Conservation (phyloP, 768 basidiomycete genomes). For the Royoungia palumana region DNA sequence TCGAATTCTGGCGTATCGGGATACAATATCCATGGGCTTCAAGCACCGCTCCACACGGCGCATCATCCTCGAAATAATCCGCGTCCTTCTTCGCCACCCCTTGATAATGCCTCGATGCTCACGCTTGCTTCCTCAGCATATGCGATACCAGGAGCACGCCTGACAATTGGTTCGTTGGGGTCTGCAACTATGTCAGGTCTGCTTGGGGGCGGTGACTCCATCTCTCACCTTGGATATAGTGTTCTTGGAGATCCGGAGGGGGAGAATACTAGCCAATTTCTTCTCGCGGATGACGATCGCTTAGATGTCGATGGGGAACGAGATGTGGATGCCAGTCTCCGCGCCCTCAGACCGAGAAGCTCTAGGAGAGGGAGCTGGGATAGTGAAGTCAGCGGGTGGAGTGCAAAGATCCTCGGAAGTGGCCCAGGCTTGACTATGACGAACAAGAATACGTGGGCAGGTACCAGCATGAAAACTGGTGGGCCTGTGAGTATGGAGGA, state of each 20-base stretch:
- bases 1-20: conserved; percentile 33
- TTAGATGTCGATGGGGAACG: conserved; percentile 47
- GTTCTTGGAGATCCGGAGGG: conserved; percentile 46
- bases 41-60: conserved; percentile 86
- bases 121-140: conserved; percentile 94
- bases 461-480: conserved; percentile 59
- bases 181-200: conserved; percentile 51
- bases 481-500: conserved; percentile 48
- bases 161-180: conserved; percentile 41
- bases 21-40: conserved; percentile 38
- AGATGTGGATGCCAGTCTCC: conserved; percentile 83
- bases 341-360: conserved; percentile 84
- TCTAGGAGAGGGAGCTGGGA: conserved; percentile 90
- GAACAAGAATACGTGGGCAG: conserved; percentile 59
- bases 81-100: conserved; percentile 83
- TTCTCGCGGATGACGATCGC: conserved; percentile 64
- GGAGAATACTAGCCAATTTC: conserved; percentile 66
- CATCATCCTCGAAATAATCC: conserved; percentile 97
- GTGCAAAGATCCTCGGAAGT: conserved; percentile 57
- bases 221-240: conserved; percentile 71
- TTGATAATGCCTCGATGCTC: conserved; percentile 88
- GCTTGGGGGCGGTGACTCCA: conserved; percentile 51
- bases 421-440: conserved; percentile 44
- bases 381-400: conserved; percentile 86
- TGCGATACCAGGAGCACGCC: conserved; percentile 60